These are phyloP conservation scores for Fusarium sp. DNA, from an alignment of 2,329 filamentous ascomycete genomes.

Conservation along the genomic window DNA sequence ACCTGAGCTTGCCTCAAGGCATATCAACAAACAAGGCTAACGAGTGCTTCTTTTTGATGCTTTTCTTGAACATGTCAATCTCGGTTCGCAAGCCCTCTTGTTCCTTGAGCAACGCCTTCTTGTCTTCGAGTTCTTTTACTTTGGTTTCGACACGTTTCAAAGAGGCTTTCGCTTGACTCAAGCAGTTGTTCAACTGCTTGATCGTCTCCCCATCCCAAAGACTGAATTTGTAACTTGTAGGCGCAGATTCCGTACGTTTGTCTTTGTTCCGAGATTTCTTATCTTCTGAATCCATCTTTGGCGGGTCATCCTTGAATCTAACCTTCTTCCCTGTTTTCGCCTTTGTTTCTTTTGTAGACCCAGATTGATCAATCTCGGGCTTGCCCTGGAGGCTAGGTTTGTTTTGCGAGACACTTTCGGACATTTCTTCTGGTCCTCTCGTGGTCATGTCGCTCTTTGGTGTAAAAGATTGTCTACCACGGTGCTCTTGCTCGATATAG, in stretches of 20 bases:
- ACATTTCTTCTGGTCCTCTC: not conserved
- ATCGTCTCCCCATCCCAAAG: not conserved
- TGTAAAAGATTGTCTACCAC: not conserved
- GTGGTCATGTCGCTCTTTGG: not conserved
- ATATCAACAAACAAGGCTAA: not conserved
- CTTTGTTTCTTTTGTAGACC: not conserved
- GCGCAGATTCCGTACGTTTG: rapidly evolving
- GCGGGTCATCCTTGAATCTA: not conserved
- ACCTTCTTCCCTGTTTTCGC: not conserved
- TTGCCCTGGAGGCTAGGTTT: rapidly evolving
- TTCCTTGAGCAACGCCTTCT: not conserved
- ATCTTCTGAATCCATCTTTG: not conserved
- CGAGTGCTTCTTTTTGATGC: not conserved
- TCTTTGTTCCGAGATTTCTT: not conserved
- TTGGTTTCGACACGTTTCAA: not conserved
- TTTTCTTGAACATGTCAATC: not conserved
- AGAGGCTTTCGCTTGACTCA: not conserved
- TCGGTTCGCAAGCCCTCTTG: not conserved
- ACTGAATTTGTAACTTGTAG: not conserved
- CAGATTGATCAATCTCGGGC: not conserved
- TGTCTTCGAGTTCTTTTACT: not conserved
- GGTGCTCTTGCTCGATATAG: not conserved
- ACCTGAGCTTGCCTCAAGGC: not conserved
- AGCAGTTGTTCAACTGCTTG: not conserved
- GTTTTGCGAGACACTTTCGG: not conserved